Evolutionary conservation across 169 alveolate genomes (phyloP).

Genomic region (Plasmodium billcollinsi): DNA sequence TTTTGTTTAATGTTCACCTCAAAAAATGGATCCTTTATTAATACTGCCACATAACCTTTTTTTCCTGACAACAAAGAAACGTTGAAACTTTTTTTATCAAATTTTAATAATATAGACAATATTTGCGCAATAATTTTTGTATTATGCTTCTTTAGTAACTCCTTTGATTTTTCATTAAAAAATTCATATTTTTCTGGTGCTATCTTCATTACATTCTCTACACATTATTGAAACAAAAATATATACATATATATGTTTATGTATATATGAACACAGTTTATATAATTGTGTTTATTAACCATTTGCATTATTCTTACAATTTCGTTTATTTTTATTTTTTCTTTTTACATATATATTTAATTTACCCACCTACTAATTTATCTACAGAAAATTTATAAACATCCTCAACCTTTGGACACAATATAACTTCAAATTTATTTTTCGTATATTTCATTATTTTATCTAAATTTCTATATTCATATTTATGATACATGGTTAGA

Average conservation of each 20-base stretch:
- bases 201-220: constrained; percentile 63
- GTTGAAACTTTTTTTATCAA: constrained; percentile 21
- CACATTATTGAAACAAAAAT: not conserved
- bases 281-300: not conserved
- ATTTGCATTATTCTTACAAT: not conserved
- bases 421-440: constrained; percentile 56
- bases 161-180: constrained; percentile 58
- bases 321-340: not conserved
- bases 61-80: constrained; percentile 65
- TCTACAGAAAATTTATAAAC: constrained; percentile 66
- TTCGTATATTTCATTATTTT: constrained; percentile 60
- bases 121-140: constrained; percentile 68
- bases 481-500: constrained; percentile 71
- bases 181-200: constrained; percentile 60
- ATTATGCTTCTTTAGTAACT: constrained; percentile 34
- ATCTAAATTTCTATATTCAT: constrained; percentile 59
- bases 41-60: constrained; percentile 42
- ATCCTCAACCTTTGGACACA: constrained; percentile 64
- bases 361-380: constrained; percentile 39
- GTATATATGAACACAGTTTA: not conserved
- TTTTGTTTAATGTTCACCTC: constrained; percentile 14
- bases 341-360: not conserved
- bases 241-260: too few species aligned
- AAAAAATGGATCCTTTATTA: constrained; percentile 70
- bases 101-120: constrained; percentile 53